These are phyloP conservation scores for Monilinia aucupariae DNA, from an alignment of 2,329 filamentous ascomycete species.

Conservation along the genomic window DNA sequence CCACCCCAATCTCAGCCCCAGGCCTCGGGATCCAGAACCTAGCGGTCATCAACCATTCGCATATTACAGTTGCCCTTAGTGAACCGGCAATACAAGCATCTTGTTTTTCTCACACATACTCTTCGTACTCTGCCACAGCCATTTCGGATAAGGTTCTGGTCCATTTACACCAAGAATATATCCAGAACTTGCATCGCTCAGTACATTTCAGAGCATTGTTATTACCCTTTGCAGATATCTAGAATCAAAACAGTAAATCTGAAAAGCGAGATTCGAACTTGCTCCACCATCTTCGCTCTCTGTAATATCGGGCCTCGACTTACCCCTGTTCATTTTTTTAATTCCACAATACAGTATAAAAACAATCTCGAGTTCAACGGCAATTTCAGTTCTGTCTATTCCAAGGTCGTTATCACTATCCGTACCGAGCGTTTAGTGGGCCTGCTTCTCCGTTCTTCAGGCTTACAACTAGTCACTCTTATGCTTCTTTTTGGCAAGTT, in stretches of 20 bases:
- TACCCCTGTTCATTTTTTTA: conserved; percentile 9
- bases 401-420: conserved; percentile 19
- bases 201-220: background rate
- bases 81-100: conserved; percentile 19
- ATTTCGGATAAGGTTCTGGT: conserved; percentile 27
- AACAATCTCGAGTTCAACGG: conserved; percentile 14
- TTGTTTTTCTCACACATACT: conserved; percentile 22
- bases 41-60: conserved; percentile 22
- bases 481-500: conserved; percentile 24
- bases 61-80: conserved; percentile 15
- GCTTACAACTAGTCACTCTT: conserved; percentile 16
- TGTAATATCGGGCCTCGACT: conserved; percentile 21
- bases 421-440: conserved; percentile 20
- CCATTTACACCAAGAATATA: background rate
- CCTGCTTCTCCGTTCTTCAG: conserved; percentile 21
- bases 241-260: conserved; percentile 12
- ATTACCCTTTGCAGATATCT: conserved; percentile 14
- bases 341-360: conserved; percentile 12
- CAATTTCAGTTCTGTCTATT: conserved; percentile 22
- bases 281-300: conserved; percentile 19
- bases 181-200: background rate
- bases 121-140: conserved; percentile 28
- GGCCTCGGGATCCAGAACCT: conserved; percentile 24
- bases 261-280: conserved; percentile 13
- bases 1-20: conserved; percentile 22